phyloP scores from a whole-genome alignment of 768 basidiomycete genomes.

The Mycena albidolilacea region DNA sequence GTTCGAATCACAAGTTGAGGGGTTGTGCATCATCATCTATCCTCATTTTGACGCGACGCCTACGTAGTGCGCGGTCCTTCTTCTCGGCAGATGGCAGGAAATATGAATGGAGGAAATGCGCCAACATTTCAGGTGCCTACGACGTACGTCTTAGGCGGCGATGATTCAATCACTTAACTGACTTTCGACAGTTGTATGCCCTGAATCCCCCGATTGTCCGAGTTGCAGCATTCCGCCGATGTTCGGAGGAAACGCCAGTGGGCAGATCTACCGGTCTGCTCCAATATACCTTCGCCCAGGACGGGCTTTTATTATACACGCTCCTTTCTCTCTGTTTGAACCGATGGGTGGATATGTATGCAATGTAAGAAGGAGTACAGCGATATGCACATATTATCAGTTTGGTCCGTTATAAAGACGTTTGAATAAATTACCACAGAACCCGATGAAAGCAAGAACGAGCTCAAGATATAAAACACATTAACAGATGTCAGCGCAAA shows the following conservation, averaged over 20 bases:
- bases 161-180: conserved; percentile 13
- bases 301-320: conserved; percentile 72
- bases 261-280: conserved; percentile 77
- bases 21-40: conserved; percentile 28
- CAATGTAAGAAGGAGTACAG: conserved; percentile 50
- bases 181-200: conserved; percentile 59
- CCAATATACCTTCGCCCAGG: conserved; percentile 75
- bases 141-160: conserved; percentile 61
- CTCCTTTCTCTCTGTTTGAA: conserved; percentile 79
- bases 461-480: conserved; percentile 43
- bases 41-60: conserved; percentile 15
- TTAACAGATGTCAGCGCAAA: conserved; percentile 41
- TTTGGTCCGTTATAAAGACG: conserved; percentile 31
- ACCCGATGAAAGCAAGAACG: conserved; percentile 23
- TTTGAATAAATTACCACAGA: conserved; percentile 36
- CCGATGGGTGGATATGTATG: conserved; percentile 78
- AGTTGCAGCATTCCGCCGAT: conserved; percentile 74
- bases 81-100: conserved; percentile 67
- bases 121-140: conserved; percentile 66
- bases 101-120: conserved; percentile 77
- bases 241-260: conserved; percentile 66
- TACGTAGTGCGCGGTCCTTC: conserved; percentile 71
- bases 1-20: conserved; percentile 65
- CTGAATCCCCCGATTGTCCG: conserved; percentile 56
- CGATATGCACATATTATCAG: conserved; percentile 25